Base-by-base conservation (phyloP, 345 rosid genomes). In the Lenwebbia sp. region DNA sequence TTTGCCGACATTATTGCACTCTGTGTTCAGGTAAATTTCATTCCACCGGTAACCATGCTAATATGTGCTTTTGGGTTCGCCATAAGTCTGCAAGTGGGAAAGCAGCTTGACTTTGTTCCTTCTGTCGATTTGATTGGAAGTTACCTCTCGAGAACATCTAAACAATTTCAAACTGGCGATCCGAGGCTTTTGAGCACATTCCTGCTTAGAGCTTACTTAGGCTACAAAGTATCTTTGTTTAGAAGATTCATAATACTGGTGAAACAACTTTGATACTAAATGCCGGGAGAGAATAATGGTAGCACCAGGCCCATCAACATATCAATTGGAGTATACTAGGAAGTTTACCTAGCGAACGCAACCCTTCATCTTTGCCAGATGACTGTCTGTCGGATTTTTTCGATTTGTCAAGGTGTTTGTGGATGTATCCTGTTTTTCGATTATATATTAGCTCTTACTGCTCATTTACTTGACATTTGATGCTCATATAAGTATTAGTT, bases 1-100 rank as follows among this genome's bases (percentile, higher is more conserved):
- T 98, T 98, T 82, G 99, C 99, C 0, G 99, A 98, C 92, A 96
- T 96, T 55, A 96, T 98, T 76, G 98, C 99, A 53, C 95, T 94
- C 0, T 98, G 99, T 87, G 96, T 98, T 90, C 99, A 98, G 98
- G 99, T 98, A 91, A 91, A 84, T 58, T 13, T 12, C 84, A 54
- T 40, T 86, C 85, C 74, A 53, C 70, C 30, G 8, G 57, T 82
- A 56, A 54, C 40, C 30, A 57, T 37, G 25, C 3, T n/a, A 65
- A 50, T 49, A 47, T 44, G 37, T 44, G 23, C 74, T 41, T 19
- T 17, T 17, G 40, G 74, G 51, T 41, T 49, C 10, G 1, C 22
- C 54, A 83, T 54, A 21, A 51, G 57, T 49, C 23, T 62, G 60
- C 28, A 14, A 28, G 55, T 51, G 76, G 13, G 70, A 41, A 47